Evolutionary conservation across 441 rosid species (phyloP), one percentile per base, ranked within the genome.

Genomic region (Flueggea neowawraea): DNA sequence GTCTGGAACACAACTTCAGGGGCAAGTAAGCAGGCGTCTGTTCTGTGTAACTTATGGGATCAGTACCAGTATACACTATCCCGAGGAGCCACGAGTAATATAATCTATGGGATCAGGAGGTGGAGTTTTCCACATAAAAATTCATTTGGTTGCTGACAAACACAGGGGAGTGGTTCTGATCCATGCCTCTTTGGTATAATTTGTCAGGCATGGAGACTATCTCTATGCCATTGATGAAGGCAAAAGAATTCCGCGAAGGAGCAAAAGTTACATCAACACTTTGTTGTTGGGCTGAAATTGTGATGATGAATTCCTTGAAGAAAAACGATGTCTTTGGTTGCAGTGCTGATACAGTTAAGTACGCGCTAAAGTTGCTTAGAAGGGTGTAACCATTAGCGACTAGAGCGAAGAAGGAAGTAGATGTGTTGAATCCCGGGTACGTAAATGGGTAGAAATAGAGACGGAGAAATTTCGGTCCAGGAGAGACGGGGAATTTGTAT

Each of bases 161-260:
- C 6, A 5, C 6, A 36, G 41, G 41, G 41, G 41, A 36, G 41
- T 36, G 6, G 4, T 5, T 4, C 9, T 1, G 16, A n/a, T 60
- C 50, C 6, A 8, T 41, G 6, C 54, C 50, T 0, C 41, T 65
- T 1, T 69, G 70, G 12, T 85, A 62, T 53, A 72, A 54, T 13
- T 14, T 4, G 73, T 94, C 95, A 28, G 97, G 96, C 95, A 89
- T 91, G 0, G 99, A 91, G 50, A 82, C 72, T 13, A 91, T 78
- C 83, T 94, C 96, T 51, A 94, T 94, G 65, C 97, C 99, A 63
- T 94, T 94, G 0, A 91, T 91, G 61, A 94, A 94, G 0, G 97
- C 99, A 61, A 75, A 94, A 0, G 84, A 56, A 62, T 47, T 14
- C 50, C 1, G 50, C 6, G 84, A 72, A 0, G 97, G 96, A 39